Evolutionary conservation across 805 yeast genomes (phyloP).

Genomic region (Saccharomycopsis schoenii): DNA sequence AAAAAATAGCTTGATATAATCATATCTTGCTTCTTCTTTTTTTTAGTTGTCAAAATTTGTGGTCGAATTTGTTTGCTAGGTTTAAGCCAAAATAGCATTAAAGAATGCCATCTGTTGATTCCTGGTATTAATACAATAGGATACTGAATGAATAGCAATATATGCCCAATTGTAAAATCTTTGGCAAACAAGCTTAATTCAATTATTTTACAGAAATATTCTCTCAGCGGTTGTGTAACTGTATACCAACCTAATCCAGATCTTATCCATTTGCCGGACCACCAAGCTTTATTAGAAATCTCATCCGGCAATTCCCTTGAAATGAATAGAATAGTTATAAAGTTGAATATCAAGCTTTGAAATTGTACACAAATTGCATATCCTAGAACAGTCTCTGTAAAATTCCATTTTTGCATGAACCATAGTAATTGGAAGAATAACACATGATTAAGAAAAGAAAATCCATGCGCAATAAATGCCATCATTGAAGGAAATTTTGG

Average conservation of each 20-base stretch:
- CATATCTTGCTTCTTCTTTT: constrained; percentile 31
- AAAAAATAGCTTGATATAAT: constrained; percentile 30
- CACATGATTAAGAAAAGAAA: constrained; percentile 39
- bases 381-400: constrained; percentile 47
- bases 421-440: constrained; percentile 43
- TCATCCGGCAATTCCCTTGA: constrained; percentile 49
- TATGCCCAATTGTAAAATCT: constrained; percentile 45
- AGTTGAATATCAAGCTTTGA: constrained; percentile 42
- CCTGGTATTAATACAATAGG: constrained; percentile 49
- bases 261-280: constrained; percentile 59
- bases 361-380: constrained; percentile 34
- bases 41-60: constrained; percentile 34
- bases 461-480: constrained; percentile 39
- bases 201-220: constrained; percentile 43
- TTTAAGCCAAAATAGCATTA: constrained; percentile 50
- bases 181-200: constrained; percentile 49
- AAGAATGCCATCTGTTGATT: constrained; percentile 48
- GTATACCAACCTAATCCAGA: constrained; percentile 46
- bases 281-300: constrained; percentile 52
- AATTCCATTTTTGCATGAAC: constrained; percentile 47
- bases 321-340: constrained; percentile 35
- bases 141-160: constrained; percentile 39
- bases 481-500: constrained; percentile 38
- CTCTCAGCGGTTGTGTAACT: constrained; percentile 48
- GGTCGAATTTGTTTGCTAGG: constrained; percentile 41